Percentiles rank a stretch among this genome's conserved stretches.
Conservation (phyloP, 176 grass and related monocot species). For the Oropetium thomaeum region DNA sequence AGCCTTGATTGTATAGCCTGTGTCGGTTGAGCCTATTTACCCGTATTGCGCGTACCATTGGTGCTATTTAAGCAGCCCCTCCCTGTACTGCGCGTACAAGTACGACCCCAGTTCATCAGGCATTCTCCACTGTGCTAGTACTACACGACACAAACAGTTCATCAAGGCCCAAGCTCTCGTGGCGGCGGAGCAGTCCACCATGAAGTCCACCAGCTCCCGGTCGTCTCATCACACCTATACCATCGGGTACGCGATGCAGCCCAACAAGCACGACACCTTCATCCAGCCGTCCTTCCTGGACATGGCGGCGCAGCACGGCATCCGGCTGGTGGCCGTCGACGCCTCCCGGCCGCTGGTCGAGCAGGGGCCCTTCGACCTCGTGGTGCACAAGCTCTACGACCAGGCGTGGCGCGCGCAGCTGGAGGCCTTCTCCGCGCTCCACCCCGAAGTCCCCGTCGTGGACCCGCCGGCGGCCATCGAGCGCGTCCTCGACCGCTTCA, state of each 20-base stretch:
- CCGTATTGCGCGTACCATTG: not conserved
- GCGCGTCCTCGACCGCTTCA: slow-evolving; percentile 71
- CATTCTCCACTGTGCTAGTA: not conserved
- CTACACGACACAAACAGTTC: not conserved
- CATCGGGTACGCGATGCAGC: slow-evolving; percentile 61
- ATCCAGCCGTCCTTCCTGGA: slow-evolving; percentile 58
- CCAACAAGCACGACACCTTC: slow-evolving; percentile 63
- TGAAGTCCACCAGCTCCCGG: not conserved
- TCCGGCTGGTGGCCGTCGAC: slow-evolving; percentile 58
- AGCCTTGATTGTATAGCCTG: too few species aligned
- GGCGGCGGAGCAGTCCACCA: not conserved
- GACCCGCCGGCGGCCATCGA: slow-evolving; percentile 62
- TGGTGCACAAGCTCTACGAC: slow-evolving; percentile 61
- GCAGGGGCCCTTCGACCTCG: slow-evolving; percentile 66
- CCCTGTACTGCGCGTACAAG: not conserved
- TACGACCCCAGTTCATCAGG: not conserved
- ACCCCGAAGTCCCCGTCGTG: slow-evolving; percentile 51
- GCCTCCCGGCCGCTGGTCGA: slow-evolving; percentile 34
- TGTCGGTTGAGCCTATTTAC: not conserved
- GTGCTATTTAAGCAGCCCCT: not conserved
- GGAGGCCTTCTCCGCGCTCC: slow-evolving; percentile 40
- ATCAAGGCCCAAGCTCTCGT: not conserved
- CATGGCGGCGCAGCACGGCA: slow-evolving; percentile 27
- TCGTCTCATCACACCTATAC: not conserved
- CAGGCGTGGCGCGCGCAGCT: slow-evolving; percentile 57